These are phyloP conservation scores for Conoideocrella luteorostrata DNA, from an alignment of 2,329 filamentous ascomycete genomes.

Conservation along the genomic window DNA sequence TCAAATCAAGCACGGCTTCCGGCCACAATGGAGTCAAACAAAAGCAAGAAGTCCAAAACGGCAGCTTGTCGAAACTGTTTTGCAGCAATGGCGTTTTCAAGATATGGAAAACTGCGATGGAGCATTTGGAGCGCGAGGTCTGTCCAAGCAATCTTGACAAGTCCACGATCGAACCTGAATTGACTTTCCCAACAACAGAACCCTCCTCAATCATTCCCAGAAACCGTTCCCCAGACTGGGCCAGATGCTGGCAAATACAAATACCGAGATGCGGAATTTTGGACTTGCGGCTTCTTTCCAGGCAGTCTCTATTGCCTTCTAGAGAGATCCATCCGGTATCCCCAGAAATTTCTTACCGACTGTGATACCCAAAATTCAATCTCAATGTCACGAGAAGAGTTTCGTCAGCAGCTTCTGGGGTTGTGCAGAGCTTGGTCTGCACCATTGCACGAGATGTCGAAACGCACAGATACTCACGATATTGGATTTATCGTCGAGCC, in stretches of 20 bases:
- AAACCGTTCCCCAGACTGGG: conserved; percentile 25
- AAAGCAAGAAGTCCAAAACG: not conserved
- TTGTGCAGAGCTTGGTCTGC: conserved; percentile 24
- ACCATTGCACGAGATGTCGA: conserved; percentile 30
- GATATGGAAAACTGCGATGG: conserved; percentile 11
- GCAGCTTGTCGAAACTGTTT: not conserved
- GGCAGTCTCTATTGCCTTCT: conserved; percentile 28
- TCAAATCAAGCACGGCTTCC: too few relatives aligned
- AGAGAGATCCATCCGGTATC: conserved; percentile 26
- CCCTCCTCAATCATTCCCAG: conserved; percentile 20
- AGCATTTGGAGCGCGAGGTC: conserved; percentile 8
- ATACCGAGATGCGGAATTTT: conserved; percentile 28
- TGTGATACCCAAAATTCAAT: not conserved
- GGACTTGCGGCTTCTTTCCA: conserved; percentile 38
- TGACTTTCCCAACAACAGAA: not conserved
- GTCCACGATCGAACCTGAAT: not conserved
- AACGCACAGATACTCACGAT: conserved; percentile 45
- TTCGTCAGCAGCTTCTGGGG: conserved; percentile 13
- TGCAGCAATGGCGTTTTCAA: conserved; percentile 1
- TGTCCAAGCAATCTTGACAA: not conserved
- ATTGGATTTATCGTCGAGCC: conserved; percentile 46
- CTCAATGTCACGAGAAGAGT: not conserved
- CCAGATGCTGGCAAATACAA: conserved; percentile 18
- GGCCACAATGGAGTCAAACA: too few relatives aligned
- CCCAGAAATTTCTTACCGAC: conserved; percentile 9